Percentiles rank a stretch among this genome's conserved stretches.
Conservation (phyloP, 2,329 filamentous ascomycete genomes). For the Fusarium nodosum region DNA sequence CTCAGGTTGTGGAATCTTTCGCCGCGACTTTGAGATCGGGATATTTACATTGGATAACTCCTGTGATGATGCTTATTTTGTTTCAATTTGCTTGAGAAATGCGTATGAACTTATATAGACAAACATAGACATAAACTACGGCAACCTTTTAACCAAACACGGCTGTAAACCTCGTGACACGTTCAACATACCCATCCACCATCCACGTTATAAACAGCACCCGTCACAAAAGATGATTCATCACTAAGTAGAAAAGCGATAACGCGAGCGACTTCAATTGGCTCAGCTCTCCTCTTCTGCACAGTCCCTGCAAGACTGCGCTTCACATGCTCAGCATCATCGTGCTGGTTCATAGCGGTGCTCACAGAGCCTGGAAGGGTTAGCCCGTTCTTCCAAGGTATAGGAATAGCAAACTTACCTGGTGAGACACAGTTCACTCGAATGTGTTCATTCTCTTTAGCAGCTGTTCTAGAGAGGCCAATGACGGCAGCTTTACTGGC, state of each 20-base stretch:
- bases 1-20: constrained; percentile 16
- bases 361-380: constrained; percentile 26
- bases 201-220: constrained; percentile 56
- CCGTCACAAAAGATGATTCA: constrained; percentile 46
- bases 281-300: constrained; percentile 31
- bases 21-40: background rate
- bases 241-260: constrained; percentile 47
- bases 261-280: constrained; percentile 30
- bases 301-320: constrained; percentile 23
- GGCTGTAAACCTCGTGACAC: rapidly evolving
- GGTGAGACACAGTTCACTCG: constrained; percentile 38
- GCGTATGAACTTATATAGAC: background rate
- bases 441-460: constrained; percentile 45
- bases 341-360: constrained; percentile 35
- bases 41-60: too few relatives aligned
- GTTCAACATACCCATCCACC: constrained; percentile 52
- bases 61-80: background rate
- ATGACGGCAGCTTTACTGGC: constrained; percentile 53
- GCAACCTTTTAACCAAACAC: rapidly evolving
- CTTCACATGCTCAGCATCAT: constrained; percentile 30
- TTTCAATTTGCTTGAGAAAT: background rate
- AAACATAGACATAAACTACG: background rate
- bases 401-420: background rate
- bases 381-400: rapidly evolving
- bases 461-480: constrained; percentile 50